These are phyloP conservation scores for Capsicum baccatum DNA, from an alignment of 257 asterid species.

Conservation along the genomic window DNA sequence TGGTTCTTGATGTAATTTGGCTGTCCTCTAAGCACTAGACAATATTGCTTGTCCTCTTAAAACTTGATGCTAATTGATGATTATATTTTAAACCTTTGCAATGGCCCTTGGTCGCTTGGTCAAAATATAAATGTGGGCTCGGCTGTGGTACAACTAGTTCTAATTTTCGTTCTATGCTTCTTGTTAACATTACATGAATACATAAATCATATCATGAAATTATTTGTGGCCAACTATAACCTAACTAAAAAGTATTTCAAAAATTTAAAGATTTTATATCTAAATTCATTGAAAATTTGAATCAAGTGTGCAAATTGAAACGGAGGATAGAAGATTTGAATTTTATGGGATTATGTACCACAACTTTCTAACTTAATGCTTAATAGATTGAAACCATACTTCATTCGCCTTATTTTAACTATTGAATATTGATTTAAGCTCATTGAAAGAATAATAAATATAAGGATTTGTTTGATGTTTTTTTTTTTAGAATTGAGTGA, in stretches of 20 bases:
- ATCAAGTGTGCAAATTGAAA: no score
- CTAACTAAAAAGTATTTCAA: background rate
- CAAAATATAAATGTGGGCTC: background rate
- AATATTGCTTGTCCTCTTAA: background rate
- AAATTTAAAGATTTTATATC: background rate
- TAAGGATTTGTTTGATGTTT: no score
- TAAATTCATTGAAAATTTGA: background rate
- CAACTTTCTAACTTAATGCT: background rate
- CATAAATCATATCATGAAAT: background rate
- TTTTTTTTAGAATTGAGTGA: no score
- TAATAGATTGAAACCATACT: background rate
- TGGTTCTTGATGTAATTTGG: conserved; percentile 68
- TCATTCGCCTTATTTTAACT: no score
- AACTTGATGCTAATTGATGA: background rate
- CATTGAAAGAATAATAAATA: no score
- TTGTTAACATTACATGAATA: no score
- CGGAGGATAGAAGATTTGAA: background rate
- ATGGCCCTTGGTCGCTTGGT: background rate
- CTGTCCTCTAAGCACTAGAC: conserved; percentile 49
- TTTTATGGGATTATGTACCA: background rate
- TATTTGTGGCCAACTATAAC: background rate
- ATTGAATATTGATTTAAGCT: no score
- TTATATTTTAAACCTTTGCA: background rate
- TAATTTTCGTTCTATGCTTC: no score
- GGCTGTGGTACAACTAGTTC: no score